phyloP scores from a whole-genome alignment of 73 alveolate genomes.

The Paramecium sexaurelia region DNA sequence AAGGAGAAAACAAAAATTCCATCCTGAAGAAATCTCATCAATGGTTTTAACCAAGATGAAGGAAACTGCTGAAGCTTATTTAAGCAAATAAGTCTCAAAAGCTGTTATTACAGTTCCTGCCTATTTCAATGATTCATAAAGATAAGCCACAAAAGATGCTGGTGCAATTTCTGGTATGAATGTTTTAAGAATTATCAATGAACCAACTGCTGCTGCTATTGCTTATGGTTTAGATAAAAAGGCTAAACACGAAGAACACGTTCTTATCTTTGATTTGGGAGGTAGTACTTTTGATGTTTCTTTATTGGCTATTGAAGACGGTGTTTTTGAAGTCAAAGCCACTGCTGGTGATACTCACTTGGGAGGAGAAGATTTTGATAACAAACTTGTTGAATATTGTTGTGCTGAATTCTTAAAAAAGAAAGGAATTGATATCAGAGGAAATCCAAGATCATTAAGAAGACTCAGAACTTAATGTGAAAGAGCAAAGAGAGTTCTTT shows the following conservation, averaged over 20 bases:
- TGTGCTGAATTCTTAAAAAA: constrained; percentile 74
- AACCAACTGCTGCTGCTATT: constrained; percentile 97
- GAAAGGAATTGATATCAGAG: constrained; percentile 78
- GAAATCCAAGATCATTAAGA: constrained; percentile 81
- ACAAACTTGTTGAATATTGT: constrained; percentile 80
- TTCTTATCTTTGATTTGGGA: constrained; percentile 84
- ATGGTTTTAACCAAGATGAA: constrained; percentile 87
- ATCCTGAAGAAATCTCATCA: constrained; percentile 90
- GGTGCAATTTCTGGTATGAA: constrained; percentile 83
- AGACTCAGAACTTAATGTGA: constrained; percentile 87
- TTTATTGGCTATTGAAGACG: constrained; percentile 85
- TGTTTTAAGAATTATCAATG: constrained; percentile 81
- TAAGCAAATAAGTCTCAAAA: constrained; percentile 82
- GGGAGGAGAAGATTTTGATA: constrained; percentile 97
- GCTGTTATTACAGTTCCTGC: constrained; percentile 93
- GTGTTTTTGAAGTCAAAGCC: constrained; percentile 87
- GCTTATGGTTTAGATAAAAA: constrained; percentile 95
- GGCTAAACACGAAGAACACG: constrained; percentile 77
- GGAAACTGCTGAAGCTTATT: constrained; percentile 88
- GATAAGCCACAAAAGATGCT: constrained; percentile 92
- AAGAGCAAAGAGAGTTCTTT: constrained; percentile 91
- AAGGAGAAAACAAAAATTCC: constrained; percentile 78
- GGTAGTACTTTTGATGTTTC: constrained; percentile 93
- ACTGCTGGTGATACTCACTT: constrained; percentile 90
- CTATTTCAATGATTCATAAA: constrained; percentile 80